Conservation (phyloP, 2,329 filamentous ascomycete species). For the Pseudogymnoascus sp. region DNA sequence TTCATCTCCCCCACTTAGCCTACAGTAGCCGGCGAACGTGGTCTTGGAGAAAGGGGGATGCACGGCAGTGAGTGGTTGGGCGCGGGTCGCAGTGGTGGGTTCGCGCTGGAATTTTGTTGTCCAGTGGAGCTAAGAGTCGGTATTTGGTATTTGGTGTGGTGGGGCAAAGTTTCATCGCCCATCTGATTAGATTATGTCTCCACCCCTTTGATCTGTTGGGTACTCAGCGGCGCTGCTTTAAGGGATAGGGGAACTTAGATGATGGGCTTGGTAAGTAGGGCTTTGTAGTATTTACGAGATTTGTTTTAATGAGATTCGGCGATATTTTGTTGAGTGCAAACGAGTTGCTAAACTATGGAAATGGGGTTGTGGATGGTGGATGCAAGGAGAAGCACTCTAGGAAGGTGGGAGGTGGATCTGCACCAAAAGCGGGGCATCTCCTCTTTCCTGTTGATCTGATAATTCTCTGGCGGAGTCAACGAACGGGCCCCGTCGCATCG, state of each 20-base stretch:
- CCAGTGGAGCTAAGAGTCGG: neutral
- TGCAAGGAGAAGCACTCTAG: neutral
- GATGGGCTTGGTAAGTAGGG: neutral
- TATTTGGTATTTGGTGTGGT: neutral
- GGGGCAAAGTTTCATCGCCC: neutral
- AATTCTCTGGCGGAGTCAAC: neutral
- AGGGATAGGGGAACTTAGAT: neutral
- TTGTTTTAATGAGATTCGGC: neutral
- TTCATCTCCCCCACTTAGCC: constrained; percentile 1
- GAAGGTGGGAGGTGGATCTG: constrained; percentile 6
- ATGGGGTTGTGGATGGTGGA: neutral
- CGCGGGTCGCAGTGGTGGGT: neutral
- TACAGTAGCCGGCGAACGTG: neutral
- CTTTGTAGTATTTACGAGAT: neutral
- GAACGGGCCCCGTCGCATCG: neutral
- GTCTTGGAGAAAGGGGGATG: neutral
- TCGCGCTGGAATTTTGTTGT: neutral
- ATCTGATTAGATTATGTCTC: constrained; percentile 9
- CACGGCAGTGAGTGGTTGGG: neutral
- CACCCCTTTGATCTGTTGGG: neutral
- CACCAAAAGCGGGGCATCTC: neutral
- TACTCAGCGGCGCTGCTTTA: neutral
- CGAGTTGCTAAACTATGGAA: neutral
- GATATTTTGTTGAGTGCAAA: neutral
- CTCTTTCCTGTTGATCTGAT: constrained; percentile 1